Base-by-base conservation (phyloP, 225 moss, liverwort and hornwort species). In the Polytrichum commune region DNA sequence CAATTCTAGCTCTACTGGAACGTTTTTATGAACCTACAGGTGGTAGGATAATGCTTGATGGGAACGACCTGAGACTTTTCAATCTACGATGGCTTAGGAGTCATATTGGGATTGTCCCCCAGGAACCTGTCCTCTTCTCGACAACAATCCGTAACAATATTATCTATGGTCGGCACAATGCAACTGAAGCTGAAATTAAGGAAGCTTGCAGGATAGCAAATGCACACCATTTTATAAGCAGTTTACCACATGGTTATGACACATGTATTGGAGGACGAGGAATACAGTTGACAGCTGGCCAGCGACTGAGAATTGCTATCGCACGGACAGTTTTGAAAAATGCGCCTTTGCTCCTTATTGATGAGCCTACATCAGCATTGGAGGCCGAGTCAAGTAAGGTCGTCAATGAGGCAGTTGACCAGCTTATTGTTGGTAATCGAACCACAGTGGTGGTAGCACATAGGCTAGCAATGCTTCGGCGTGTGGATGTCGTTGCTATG, bases 401-500 rank as follows among this genome's bases (percentile, higher is more conserved):
- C 60, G 93, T 93, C n/a, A 84, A 93, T 73, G 93, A 90, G n/a
- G 93, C 93, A 69, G 71, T 93, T 72, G 93, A 93, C 72, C 93
- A 93, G 80, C 80, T 93, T 10, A 85, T 93, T 61, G 89, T 90
- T 73, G 93, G 93, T 24, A 90, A 86, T 73, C 80, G 90, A 65
- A 90, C 90, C 25, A 87, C 93, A 18, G 74, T 93, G 60, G 86
- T 93, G 62, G 88, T 93, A 60, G 93, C 93, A 10, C 93, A 93
- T 29, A 81, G 93, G 18, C 85, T 93, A 56, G 84, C 93, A 7
- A 77, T 93, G 30, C 76, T 93, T 76, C 81, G 93, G 27, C 84
- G 90, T 22, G 93, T 93, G 18, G 87, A 93, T 70, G 56, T 77
- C 4, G 93, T 93, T 56, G 93, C 93, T 23, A 81, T 93, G 85